phyloP scores from a whole-genome alignment of 768 basidiomycete genomes.

The Calocybe gangraenosa region DNA sequence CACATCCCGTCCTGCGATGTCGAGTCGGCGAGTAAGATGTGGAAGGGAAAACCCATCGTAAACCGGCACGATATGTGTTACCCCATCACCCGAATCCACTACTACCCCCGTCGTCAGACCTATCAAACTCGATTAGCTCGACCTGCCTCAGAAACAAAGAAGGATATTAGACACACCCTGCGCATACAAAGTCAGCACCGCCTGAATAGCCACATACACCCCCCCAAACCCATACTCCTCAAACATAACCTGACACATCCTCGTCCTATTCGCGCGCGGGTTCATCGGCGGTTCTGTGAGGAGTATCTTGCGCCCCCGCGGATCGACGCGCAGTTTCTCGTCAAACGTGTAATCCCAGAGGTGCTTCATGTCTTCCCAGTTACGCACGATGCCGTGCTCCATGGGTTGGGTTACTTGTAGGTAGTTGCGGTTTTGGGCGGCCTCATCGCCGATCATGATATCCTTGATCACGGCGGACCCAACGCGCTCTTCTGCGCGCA shows the following conservation, averaged over 20 bases:
- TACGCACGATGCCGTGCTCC: conserved; percentile 98
- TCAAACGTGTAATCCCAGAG: conserved; percentile 99
- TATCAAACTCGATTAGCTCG: conserved; percentile 25
- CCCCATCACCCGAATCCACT: conserved; percentile 98
- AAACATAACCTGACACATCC: conserved; percentile 99
- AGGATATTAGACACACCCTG: conserved; percentile 63
- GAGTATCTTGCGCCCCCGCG: conserved; percentile 82
- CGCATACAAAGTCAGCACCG: conserved; percentile 95
- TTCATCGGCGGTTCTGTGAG: conserved; percentile 99
- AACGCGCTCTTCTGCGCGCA: conserved; percentile 95
- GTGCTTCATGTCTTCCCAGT: conserved; percentile 99
- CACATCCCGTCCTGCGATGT: conserved; percentile 97
- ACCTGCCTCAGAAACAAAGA: background rate
- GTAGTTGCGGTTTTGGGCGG: conserved; percentile 89
- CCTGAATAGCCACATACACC: conserved; percentile 97
- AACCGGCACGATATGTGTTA: conserved; percentile 98
- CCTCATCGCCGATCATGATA: conserved; percentile 98
- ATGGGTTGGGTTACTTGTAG: conserved; percentile 97
- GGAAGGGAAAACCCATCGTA: conserved; percentile 97
- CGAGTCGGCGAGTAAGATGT: conserved; percentile 89
- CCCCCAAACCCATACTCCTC: conserved; percentile 96
- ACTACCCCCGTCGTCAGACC: conserved; percentile 98
- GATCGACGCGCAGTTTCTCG: conserved; percentile 89
- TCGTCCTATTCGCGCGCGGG: conserved; percentile 86
- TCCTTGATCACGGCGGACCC: conserved; percentile 87